Evolutionary conservation across 352 stramenopile species (phyloP).

Genomic region (Pythium aquatile): DNA sequence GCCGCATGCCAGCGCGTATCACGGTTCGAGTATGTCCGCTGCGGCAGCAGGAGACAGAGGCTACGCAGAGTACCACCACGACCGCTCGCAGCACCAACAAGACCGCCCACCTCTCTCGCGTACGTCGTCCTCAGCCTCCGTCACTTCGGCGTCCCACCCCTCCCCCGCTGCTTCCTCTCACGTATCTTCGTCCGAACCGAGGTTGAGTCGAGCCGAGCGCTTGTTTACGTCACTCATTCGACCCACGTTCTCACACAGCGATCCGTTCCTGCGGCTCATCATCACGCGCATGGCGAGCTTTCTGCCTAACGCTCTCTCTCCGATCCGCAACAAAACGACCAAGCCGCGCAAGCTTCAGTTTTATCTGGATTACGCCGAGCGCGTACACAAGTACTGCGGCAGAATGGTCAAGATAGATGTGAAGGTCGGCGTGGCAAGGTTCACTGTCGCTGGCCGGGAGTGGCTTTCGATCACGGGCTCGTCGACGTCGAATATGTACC

Average conservation of each 20-base stretch:
- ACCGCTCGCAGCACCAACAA: neutral
- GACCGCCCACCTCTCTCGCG: slow-evolving; percentile 8
- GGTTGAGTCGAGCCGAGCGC: neutral
- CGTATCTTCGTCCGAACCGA: neutral
- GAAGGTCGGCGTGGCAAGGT: slow-evolving; percentile 31
- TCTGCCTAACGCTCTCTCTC: slow-evolving; percentile 44
- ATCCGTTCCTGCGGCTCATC: slow-evolving; percentile 46
- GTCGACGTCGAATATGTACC: slow-evolving; percentile 47
- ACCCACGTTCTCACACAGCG: slow-evolving; percentile 49
- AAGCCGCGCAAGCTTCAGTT: slow-evolving; percentile 71
- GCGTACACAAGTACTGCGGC: slow-evolving; percentile 43
- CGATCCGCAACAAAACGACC: slow-evolving; percentile 62
- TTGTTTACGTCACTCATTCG: slow-evolving; percentile 26
- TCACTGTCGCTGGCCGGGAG: slow-evolving; percentile 46
- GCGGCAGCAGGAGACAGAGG: neutral
- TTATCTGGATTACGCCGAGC: slow-evolving; percentile 62
- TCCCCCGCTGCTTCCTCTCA: neutral
- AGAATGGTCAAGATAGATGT: slow-evolving; percentile 44
- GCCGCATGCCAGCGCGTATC: neutral
- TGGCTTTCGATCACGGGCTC: slow-evolving; percentile 45
- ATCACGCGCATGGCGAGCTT: slow-evolving; percentile 57
- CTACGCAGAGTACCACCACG: slow-evolving; percentile 1
- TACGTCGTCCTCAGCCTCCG: neutral
- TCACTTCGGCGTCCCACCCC: neutral
- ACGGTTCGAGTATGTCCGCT: neutral